Evolutionary conservation across 306 rosid species (phyloP).

Genomic region (Corylus americana): DNA sequence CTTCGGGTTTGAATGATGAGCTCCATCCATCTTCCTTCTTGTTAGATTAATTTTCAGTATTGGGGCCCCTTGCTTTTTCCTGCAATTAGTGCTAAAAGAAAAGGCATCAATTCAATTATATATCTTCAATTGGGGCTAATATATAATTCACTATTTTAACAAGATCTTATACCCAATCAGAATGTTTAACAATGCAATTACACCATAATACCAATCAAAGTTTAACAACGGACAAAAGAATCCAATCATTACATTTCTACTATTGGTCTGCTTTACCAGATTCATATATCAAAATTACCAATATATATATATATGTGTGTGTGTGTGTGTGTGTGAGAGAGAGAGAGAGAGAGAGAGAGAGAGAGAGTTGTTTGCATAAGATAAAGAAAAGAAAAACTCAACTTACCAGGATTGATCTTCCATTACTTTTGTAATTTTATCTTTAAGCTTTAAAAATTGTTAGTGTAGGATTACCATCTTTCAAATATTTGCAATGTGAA

Average conservation of each 20-base stretch:
- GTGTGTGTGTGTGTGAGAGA: no score
- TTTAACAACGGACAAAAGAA: not conserved
- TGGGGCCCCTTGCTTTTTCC: slow-evolving; percentile 33
- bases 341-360: no score
- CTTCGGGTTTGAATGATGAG: slow-evolving; percentile 33
- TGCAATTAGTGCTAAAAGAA: slow-evolving; percentile 41
- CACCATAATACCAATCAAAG: slow-evolving; percentile 18
- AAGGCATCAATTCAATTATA: slow-evolving; percentile 14
- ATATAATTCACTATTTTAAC: not conserved
- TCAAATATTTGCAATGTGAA: no score
- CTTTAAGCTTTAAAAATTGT: no score
- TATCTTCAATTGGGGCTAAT: slow-evolving; percentile 16
- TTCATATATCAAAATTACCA: not conserved
- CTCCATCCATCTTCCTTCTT: slow-evolving; percentile 30
- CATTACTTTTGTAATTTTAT: no score
- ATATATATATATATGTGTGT: no score
- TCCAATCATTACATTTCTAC: slow-evolving; percentile 9
- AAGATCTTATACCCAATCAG: slow-evolving; percentile 14
- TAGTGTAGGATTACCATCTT: no score
- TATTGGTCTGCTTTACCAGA: not conserved
- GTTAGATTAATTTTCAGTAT: slow-evolving; percentile 25
- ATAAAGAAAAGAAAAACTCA: no score
- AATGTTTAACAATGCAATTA: slow-evolving; percentile 6
- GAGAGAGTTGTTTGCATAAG: no score
- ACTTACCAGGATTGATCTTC: no score